Evolutionary conservation across 805 yeast species (phyloP).

Genomic region (Wickerhamomyces silvicola): DNA sequence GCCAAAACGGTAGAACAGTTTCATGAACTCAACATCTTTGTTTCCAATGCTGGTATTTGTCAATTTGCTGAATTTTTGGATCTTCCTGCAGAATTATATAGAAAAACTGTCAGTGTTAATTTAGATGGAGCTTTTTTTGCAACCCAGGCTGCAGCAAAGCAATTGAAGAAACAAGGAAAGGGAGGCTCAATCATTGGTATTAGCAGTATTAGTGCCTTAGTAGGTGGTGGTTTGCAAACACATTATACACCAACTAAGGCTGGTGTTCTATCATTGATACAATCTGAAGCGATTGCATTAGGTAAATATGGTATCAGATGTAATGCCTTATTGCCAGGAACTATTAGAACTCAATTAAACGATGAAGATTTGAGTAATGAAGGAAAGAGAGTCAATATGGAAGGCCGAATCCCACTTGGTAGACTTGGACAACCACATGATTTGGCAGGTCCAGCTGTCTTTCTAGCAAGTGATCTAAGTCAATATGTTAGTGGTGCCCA

Average conservation of each 20-base stretch:
- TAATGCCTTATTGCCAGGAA: slow-evolving; percentile 41
- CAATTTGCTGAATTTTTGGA: slow-evolving; percentile 35
- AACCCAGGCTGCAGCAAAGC: slow-evolving; percentile 41
- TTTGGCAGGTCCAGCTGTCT: slow-evolving; percentile 37
- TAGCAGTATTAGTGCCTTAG: slow-evolving; percentile 36
- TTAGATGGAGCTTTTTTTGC: slow-evolving; percentile 38
- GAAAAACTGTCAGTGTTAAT: slow-evolving; percentile 32
- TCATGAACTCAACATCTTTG: slow-evolving; percentile 35
- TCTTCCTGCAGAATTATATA: slow-evolving; percentile 31
- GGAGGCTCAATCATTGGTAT: slow-evolving; percentile 43
- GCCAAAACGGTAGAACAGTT: slow-evolving; percentile 28
- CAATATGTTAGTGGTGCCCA: slow-evolving; percentile 36
- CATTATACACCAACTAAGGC: slow-evolving; percentile 45
- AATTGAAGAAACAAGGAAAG: slow-evolving; percentile 37
- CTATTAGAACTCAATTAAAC: slow-evolving; percentile 36
- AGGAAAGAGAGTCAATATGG: slow-evolving; percentile 31
- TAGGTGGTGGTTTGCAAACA: slow-evolving; percentile 39
- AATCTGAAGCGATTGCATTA: slow-evolving; percentile 36
- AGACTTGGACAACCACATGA: slow-evolving; percentile 33
- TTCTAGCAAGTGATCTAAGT: slow-evolving; percentile 33
- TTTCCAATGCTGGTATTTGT: slow-evolving; percentile 43
- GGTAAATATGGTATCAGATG: slow-evolving; percentile 38
- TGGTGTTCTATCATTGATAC: slow-evolving; percentile 38
- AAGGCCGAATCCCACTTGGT: slow-evolving; percentile 33
- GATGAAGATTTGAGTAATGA: slow-evolving; percentile 35